Base-by-base conservation (phyloP, 768 basidiomycete species). In the Lentinula raphanica region DNA sequence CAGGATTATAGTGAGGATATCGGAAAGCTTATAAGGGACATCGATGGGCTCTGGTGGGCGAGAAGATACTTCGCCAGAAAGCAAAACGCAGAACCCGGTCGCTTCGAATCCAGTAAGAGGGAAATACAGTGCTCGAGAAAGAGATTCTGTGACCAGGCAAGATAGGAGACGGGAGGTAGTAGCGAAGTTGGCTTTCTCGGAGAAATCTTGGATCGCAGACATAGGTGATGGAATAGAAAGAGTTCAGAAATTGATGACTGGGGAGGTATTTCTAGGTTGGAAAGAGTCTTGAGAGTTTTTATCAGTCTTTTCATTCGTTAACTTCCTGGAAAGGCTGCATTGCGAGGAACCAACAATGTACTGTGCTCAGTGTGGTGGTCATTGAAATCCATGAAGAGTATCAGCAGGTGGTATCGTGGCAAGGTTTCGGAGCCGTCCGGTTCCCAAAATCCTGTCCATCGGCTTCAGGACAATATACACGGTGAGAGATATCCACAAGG, bases 121-220 rank as follows among this genome's bases (percentile, higher is more conserved):
- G 60, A 77, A 64, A 62, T 79, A 85, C 36, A 80, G 65, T 2
- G 81, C 81, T 8, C 70, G 70, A 12, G 77, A 72, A 9, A 84
- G 71, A 6, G 81, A 82, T 66, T 83, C 82, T 1, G 82, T 82
- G 54, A 83, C 81, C 6, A 85, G 74, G 62, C 81, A 83, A 29
- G 81, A 82, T n/a, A 83, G 61, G 3, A 85, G 65, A 27, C 83
- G 79, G 13, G 80, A 71, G 25, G 74, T 68, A 35, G 76, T 76
- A 9, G 79, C 78, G 62, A 83, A 81, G 21, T 72, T 67, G 36
- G 82, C 82, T 31, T 50, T 50, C 4, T n/a, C 31, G n/a, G n/a
- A 49, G 11, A 32, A 25, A 19, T 29, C 31, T 32, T 46, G 45
- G 45, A 13, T 13, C 32, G 38, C 13, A 39, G 38, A 15, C 38